Evolutionary conservation across 2,329 filamentous ascomycete species (phyloP).

Genomic region (Xylaria sp.): DNA sequence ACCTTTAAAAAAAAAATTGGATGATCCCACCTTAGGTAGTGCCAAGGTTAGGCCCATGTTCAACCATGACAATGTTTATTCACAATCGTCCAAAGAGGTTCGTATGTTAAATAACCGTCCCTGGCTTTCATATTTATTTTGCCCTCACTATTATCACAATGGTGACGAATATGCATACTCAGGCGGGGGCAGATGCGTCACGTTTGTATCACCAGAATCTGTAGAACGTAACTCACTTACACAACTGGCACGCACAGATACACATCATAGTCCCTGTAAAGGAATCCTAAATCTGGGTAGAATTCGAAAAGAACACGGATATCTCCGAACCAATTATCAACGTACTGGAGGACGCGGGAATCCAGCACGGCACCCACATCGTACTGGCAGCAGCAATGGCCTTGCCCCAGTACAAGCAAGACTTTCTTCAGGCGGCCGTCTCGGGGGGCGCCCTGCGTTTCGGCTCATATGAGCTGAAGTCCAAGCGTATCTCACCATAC

Average conservation of each 20-base stretch:
- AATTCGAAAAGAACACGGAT: not conserved
- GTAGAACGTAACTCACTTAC: conserved; percentile 8
- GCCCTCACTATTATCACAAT: not conserved
- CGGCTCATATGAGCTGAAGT: conserved; percentile 89
- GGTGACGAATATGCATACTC: not conserved
- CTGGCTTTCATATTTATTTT: not conserved
- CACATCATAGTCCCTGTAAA: not conserved
- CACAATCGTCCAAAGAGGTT: not conserved
- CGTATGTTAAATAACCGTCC: not conserved
- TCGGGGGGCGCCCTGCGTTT: conserved; percentile 76
- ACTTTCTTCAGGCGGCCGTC: conserved; percentile 74
- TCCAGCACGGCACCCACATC: not conserved
- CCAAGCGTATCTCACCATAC: conserved; percentile 88
- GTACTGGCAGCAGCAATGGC: conserved; percentile 43
- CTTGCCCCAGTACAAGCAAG: conserved; percentile 70
- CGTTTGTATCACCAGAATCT: not conserved
- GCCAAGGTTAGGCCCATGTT: conserved; percentile 7
- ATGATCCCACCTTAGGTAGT: conserved; percentile 14
- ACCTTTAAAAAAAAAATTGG: conserved; percentile 14
- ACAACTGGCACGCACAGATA: not conserved
- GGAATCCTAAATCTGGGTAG: not conserved
- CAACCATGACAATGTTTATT: not conserved
- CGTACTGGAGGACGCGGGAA: not conserved
- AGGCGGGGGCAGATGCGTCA: not conserved
- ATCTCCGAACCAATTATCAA: not conserved